Evolutionary conservation across 371 early-diverging fungal genomes (phyloP).

Genomic region (Mucor piriformis): DNA sequence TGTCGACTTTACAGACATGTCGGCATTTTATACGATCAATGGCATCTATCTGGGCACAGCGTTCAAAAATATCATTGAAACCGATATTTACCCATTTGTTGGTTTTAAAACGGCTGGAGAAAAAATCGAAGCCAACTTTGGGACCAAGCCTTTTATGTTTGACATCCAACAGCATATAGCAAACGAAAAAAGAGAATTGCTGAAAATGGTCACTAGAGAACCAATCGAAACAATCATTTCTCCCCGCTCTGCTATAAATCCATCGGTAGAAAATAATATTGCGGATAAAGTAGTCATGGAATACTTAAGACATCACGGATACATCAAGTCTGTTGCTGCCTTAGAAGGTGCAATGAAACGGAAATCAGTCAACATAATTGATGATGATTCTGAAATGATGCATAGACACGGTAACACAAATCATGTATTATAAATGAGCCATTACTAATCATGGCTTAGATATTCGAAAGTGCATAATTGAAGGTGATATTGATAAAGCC

Average conservation of each 20-base stretch:
- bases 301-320: slow-evolving; percentile 82
- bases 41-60: slow-evolving; percentile 79
- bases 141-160: slow-evolving; percentile 78
- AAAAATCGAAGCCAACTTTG: slow-evolving; percentile 91
- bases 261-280: slow-evolving; percentile 15
- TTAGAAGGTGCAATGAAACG: slow-evolving; percentile 31
- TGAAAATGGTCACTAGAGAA: neutral
- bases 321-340: slow-evolving; percentile 66
- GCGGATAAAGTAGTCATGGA: slow-evolving; percentile 63
- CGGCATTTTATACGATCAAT: slow-evolving; percentile 91
- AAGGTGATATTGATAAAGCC: slow-evolving; percentile 77
- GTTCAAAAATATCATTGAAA: slow-evolving; percentile 42
- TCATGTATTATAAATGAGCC: slow-evolving; percentile 7
- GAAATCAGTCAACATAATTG: neutral
- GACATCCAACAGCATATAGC: slow-evolving; percentile 79
- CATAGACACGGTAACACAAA: slow-evolving; percentile 8
- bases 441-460: slow-evolving; percentile 31
- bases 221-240: neutral
- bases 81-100: slow-evolving; percentile 78
- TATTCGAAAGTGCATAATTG: slow-evolving; percentile 69
- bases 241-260: slow-evolving; percentile 1
- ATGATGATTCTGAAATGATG: neutral
- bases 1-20: slow-evolving; percentile 76
- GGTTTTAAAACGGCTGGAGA: slow-evolving; percentile 92
- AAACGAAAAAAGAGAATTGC: slow-evolving; percentile 10